These are phyloP conservation scores for Lactifluus piperatus DNA, from an alignment of 768 basidiomycete genomes.

Conservation along the genomic window DNA sequence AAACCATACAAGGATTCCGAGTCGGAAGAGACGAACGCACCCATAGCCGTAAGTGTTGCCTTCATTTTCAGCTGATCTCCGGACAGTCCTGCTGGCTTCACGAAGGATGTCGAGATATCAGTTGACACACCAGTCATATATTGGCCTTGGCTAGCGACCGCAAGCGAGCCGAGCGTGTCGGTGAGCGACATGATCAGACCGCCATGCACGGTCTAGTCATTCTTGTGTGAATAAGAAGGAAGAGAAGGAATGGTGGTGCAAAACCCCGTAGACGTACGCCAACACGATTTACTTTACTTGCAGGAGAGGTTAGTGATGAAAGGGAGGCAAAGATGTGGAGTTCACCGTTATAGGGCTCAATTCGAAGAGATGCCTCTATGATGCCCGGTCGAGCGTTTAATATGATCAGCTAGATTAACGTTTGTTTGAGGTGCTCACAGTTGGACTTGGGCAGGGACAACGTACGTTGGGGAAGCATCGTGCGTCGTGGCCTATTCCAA, in stretches of 20 bases:
- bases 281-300: conserved; percentile 62
- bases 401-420: conserved; percentile 47
- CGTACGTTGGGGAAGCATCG: conserved; percentile 73
- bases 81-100: conserved; percentile 62
- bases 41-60: conserved; percentile 62
- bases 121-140: conserved; percentile 87
- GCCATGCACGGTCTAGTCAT: conserved; percentile 56
- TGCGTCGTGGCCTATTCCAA: conserved; percentile 58
- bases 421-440: background rate
- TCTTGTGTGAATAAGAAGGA: background rate
- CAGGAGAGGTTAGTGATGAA: background rate
- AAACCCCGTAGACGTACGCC: conserved; percentile 42
- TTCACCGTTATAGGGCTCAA: conserved; percentile 69
- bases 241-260: background rate
- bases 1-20: too few species aligned
- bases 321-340: background rate
- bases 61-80: conserved; percentile 62
- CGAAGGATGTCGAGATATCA: conserved; percentile 69
- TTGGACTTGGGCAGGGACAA: background rate
- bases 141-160: conserved; percentile 73
- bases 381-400: conserved; percentile 61
- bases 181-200: conserved; percentile 76
- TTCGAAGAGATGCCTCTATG: conserved; percentile 58
- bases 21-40: conserved; percentile 29
- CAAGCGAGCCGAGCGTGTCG: conserved; percentile 77